These are phyloP conservation scores for Mortierella sp. DNA, from an alignment of 371 early-diverging fungal species.

Conservation along the genomic window DNA sequence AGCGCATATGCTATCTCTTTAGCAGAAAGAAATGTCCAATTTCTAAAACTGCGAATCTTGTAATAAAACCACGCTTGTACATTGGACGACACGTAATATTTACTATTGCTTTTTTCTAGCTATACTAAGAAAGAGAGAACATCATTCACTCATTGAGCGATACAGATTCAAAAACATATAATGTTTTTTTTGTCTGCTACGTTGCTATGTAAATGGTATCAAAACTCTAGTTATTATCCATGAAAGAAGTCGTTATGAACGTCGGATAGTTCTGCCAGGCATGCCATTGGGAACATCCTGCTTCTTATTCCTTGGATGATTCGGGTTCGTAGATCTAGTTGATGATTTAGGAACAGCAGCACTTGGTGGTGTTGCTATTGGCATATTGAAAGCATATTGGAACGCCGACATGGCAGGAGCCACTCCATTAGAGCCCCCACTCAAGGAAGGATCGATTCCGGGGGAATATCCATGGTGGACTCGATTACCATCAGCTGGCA, in stretches of 20 bases:
- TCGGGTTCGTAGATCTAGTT: slow-evolving; percentile 11
- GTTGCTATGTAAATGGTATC: neutral
- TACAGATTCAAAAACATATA: too few relatives aligned
- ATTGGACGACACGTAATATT: too few relatives aligned
- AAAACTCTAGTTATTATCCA: neutral
- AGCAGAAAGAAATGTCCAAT: too few relatives aligned
- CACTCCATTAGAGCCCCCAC: slow-evolving; percentile 11
- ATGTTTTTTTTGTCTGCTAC: too few relatives aligned
- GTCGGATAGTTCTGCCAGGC: slow-evolving; percentile 1
- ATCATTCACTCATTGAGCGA: too few relatives aligned
- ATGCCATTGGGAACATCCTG: slow-evolving; percentile 15
- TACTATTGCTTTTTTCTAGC: too few relatives aligned
- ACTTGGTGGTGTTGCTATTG: slow-evolving; percentile 13
- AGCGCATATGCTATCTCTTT: too few relatives aligned
- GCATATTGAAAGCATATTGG: slow-evolving; percentile 28
- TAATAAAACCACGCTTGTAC: too few relatives aligned
- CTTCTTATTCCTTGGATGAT: slow-evolving; percentile 18
- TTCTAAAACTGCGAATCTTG: too few relatives aligned
- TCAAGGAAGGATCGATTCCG: slow-evolving; percentile 20
- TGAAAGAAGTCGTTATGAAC: neutral
- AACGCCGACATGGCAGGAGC: slow-evolving; percentile 12
- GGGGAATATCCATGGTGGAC: slow-evolving; percentile 15
- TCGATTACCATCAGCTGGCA: slow-evolving; percentile 1
- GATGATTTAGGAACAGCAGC: neutral
- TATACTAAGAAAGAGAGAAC: too few relatives aligned